A percentile compares a stretch with the other conserved stretches of the same genome.
These are phyloP conservation scores for Claviceps monticola DNA, from an alignment of 2,329 filamentous ascomycete species.

Conservation along the genomic window DNA sequence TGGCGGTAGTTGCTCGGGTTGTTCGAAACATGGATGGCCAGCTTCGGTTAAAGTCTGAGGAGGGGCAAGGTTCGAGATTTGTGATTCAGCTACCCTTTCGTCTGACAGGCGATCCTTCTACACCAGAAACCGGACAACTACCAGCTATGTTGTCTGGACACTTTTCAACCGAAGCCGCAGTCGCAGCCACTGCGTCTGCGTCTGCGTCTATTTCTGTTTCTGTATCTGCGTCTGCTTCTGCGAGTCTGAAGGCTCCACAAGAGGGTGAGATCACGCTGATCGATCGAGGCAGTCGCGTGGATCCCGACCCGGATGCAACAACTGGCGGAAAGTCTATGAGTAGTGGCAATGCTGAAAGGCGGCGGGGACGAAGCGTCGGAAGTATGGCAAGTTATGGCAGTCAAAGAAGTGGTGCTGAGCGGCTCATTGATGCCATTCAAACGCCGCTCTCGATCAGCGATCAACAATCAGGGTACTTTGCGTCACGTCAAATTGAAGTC, in stretches of 20 bases:
- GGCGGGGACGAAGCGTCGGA: constrained; percentile 18
- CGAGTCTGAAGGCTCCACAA: constrained; percentile 16
- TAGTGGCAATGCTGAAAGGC: constrained; percentile 11
- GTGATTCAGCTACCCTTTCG: constrained; percentile 67
- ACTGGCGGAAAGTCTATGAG: constrained; percentile 5
- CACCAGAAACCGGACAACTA: constrained; percentile 8
- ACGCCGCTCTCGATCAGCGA: constrained; percentile 35
- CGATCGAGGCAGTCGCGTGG: constrained; percentile 25
- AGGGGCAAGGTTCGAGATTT: constrained; percentile 70
- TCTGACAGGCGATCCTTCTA: constrained; percentile 31
- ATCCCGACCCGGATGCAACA: constrained; percentile 7
- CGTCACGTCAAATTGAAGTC: constrained; percentile 6
- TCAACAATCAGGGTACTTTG: constrained; percentile 20
- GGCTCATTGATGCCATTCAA: constrained; percentile 59
- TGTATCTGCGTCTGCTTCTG: constrained; percentile 10
- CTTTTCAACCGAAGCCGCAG: not conserved
- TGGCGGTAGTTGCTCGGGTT: constrained; percentile 79
- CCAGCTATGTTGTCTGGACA: not conserved
- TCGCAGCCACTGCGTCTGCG: constrained; percentile 4
- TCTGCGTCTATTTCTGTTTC: constrained; percentile 8
- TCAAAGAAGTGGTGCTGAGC: constrained; percentile 48
- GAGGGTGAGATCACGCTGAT: constrained; percentile 49
- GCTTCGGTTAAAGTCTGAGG: constrained; percentile 68
- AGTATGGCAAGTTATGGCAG: constrained; percentile 33
- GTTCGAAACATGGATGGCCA: constrained; percentile 87